A percentile compares a stretch with the other conserved stretches of the same genome.
Evolutionary conservation across 139 green algal species (phyloP).

Genomic region (Monoraphidium neglectum): DNA sequence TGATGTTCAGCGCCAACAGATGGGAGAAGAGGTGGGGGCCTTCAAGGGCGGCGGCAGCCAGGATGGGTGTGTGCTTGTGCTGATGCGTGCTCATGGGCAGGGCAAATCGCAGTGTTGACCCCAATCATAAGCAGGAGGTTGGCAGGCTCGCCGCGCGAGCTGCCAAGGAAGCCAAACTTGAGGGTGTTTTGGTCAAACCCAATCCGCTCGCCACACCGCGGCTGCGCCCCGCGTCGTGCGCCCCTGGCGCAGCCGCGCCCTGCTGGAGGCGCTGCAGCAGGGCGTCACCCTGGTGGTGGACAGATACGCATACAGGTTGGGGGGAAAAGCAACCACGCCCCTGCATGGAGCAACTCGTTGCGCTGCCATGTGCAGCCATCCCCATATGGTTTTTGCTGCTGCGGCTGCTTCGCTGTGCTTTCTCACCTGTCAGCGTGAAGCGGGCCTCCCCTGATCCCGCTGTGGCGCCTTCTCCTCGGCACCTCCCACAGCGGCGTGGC

Average conservation of each 20-base stretch:
- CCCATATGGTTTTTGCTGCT: too few relatives aligned
- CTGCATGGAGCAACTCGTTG: too few relatives aligned
- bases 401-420: too few relatives aligned
- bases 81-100: neutral
- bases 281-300: conserved; percentile 94
- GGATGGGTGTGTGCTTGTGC: too few relatives aligned
- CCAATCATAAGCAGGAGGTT: neutral
- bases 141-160: neutral
- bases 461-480: too few relatives aligned
- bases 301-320: conserved; percentile 92
- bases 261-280: conserved; percentile 62
- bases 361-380: too few relatives aligned
- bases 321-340: too few relatives aligned
- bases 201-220: neutral
- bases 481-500: conserved; percentile 86
- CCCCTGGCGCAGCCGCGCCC: conserved; percentile 53
- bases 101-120: neutral
- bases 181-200: neutral
- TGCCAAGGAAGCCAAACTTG: neutral
- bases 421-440: too few relatives aligned
- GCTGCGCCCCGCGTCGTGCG: too few relatives aligned
- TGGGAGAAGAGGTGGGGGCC: conserved; percentile 84
- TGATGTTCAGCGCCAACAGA: conserved; percentile 95
- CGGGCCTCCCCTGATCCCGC: too few relatives aligned
- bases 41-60: neutral